Evolutionary conservation across 768 basidiomycete genomes (phyloP), one percentile per base, ranked within the genome.

Genomic region (Leccinum subtestaceum): DNA sequence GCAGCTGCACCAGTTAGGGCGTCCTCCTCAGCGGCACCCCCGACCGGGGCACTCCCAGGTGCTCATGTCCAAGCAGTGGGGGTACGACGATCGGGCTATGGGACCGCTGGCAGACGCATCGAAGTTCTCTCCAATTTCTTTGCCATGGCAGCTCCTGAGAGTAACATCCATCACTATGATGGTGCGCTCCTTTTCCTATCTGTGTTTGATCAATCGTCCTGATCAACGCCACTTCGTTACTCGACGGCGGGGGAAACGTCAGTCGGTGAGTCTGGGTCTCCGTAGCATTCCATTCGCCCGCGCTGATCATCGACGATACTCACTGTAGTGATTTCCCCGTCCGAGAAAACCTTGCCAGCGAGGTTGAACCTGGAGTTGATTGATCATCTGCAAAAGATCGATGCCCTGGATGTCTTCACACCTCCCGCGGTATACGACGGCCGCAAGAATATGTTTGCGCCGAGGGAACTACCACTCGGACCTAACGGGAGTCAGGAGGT

Each of bases 341-440:
- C 83, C 0, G 91, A 91, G 63, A 90, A 87, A 72, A 80, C 77
- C 0, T 75, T 89, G 2, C 88, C 91, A 0, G 81, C 82, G 2
- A 75, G 82, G 13, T 71, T 89, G 6, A 92, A 91, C 59, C 79
- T 93, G 77, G 84, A 87, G 13, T 73, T 93, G 10, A 85, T 93
- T 51, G 78, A 79, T 13, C 76, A 75, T 15, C 70, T 93, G 13
- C 92, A 93, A 68, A 76, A 74, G 4, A 69, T 74, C 0, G 77
- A 81, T 4, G 83, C 84, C 1, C 84, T 84, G 0, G 72, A 80
- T n/a, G 75, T 89, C 21, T 93, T 93, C 67, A 89, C 83, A 3
- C 89, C 88, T 10, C 83, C 79, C 13, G 86, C 80, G 17, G 90
- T 84, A 2, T 93, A 91, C 60, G 91, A 93, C 58, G 91, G 91